Conservation (phyloP, 2,329 filamentous ascomycete species). For the Didymella exigua region DNA sequence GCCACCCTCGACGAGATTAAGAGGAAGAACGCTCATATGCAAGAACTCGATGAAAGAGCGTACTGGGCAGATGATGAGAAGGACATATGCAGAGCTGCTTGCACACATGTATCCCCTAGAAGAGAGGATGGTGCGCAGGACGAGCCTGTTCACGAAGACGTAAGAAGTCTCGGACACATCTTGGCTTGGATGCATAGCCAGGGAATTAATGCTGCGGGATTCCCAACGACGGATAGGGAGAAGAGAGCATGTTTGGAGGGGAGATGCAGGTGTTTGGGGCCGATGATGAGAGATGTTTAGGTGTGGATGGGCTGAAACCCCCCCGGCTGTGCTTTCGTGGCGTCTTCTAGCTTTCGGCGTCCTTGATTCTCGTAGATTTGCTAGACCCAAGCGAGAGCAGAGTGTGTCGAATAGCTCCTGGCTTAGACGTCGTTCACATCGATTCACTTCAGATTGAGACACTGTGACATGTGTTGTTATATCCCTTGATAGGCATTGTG, state of each 20-base stretch:
- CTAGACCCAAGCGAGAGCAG: no score
- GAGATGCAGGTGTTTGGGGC: slow-evolving; percentile 1
- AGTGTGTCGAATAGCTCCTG: background rate
- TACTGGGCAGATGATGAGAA: background rate
- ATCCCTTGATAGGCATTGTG: background rate
- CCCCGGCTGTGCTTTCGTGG: background rate
- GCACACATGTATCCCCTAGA: background rate
- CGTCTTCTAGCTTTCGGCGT: background rate
- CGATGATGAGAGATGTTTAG: background rate
- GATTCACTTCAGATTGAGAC: background rate
- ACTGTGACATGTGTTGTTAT: background rate
- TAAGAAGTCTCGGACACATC: background rate
- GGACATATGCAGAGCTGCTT: background rate
- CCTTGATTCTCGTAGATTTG: background rate
- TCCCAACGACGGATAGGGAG: background rate
- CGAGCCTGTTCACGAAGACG: background rate
- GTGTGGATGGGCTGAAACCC: background rate
- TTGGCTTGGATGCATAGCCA: background rate
- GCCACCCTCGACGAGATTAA: background rate
- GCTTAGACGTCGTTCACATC: background rate
- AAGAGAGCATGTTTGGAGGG: background rate
- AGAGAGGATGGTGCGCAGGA: background rate
- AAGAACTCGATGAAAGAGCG: background rate
- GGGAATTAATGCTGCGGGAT: background rate
- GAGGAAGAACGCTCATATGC: background rate